phyloP scores from a whole-genome alignment of 306 rosid genomes.

The Argentina anserina region DNA sequence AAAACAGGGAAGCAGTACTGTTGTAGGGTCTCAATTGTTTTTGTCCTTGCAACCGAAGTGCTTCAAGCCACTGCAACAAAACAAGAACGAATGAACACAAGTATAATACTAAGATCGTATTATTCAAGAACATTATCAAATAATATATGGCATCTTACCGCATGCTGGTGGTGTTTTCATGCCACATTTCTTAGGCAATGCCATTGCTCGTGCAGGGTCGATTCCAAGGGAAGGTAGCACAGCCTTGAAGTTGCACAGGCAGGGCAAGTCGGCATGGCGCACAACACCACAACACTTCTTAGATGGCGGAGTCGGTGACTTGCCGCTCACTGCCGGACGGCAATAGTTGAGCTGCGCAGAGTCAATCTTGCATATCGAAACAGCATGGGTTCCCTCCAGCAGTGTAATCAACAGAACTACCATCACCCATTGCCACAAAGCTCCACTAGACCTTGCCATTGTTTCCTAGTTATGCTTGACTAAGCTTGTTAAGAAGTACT shows the following conservation, averaged over 20 bases:
- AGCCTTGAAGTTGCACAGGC: slow-evolving; percentile 49
- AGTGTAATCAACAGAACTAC: slow-evolving; percentile 34
- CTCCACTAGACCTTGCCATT: slow-evolving; percentile 31
- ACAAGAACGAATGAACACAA: background rate
- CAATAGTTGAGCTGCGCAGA: slow-evolving; percentile 34
- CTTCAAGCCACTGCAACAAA: slow-evolving; percentile 24
- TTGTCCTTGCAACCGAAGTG: background rate
- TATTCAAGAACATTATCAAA: background rate
- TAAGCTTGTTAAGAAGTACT: background rate
- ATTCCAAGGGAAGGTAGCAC: slow-evolving; percentile 44
- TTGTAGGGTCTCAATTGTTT: background rate
- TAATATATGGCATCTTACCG: slow-evolving; percentile 31
- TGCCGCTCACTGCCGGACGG: slow-evolving; percentile 45
- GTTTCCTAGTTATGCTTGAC: background rate
- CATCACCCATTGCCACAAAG: slow-evolving; percentile 25
- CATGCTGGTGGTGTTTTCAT: slow-evolving; percentile 39
- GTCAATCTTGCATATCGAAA: slow-evolving; percentile 38
- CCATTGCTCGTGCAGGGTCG: slow-evolving; percentile 49
- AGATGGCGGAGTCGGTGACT: slow-evolving; percentile 37
- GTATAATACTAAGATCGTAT: background rate
- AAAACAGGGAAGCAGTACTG: background rate
- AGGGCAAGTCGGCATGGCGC: slow-evolving; percentile 40
- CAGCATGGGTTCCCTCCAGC: slow-evolving; percentile 29
- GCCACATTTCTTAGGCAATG: slow-evolving; percentile 61
- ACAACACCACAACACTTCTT: slow-evolving; percentile 46